Evolutionary conservation across 441 rosid species (phyloP), one percentile per base, ranked within the genome.

Genomic region (Capsella rubella): DNA sequence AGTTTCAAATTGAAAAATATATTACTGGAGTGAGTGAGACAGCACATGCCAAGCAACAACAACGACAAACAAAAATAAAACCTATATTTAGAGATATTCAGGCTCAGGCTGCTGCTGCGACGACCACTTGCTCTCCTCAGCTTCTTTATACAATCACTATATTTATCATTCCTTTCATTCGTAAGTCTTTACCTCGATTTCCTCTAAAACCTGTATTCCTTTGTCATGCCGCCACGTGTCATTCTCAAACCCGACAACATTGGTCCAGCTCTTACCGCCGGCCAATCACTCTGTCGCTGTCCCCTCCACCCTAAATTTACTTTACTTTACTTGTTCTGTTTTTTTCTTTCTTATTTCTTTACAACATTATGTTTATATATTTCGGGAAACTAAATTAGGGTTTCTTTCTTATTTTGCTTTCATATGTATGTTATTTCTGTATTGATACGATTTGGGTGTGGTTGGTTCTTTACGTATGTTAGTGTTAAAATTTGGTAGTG

Each of bases 211-310:
- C 18, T 16, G 50, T 71, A 70, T 77, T 71, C 80, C 63, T 57
- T 57, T 40, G 1, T 70, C 62, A 40, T 71, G 40, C 55, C 67
- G 50, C 76, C 79, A 76, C 80, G 80, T 76, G 76, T 64, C 37
- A 7, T 42, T 45, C 59, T 15, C 13, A 34, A 37, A 3, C 0
- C 72, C 76, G 55, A 5, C 76, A 16, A 76, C 27, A 0, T n/a
- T 4, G 76, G 67, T 42, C 80, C 80, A 56, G 64, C 27, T 63
- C 16, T 13, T 16, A 70, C 49, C 47, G 55, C 62, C 75, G 71
- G 61, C 67, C 71, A 76, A 70, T 76, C 71, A 76, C 55, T 64
- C 54, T 70, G 67, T 50, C 60, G 27, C 15, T 52, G 9, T 25
- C 25, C 52, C 66, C 72, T 13, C 60, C 66, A 21, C 25, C 25